These are phyloP conservation scores for Thelonectria rubi DNA, from an alignment of 2,329 filamentous ascomycete genomes.

Conservation along the genomic window DNA sequence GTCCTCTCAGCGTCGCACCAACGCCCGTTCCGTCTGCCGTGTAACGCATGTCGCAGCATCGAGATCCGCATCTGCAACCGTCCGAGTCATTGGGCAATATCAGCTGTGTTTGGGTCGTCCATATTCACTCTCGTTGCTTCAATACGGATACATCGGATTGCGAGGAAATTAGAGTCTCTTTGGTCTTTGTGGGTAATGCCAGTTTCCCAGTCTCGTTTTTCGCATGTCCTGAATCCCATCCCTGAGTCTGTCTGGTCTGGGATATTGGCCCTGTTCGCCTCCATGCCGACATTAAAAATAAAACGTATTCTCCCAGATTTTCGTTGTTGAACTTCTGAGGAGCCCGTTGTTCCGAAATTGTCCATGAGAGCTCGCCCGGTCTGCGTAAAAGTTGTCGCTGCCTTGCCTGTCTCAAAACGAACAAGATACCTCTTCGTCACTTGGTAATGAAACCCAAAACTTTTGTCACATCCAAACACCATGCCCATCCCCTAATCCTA, in stretches of 20 bases:
- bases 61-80: constrained; percentile 40
- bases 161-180: constrained; percentile 22
- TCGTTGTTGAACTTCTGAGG: not conserved
- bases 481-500: constrained; percentile 3
- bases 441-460: constrained; percentile 35
- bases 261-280: constrained; percentile 7
- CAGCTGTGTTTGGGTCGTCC: not conserved
- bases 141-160: not conserved
- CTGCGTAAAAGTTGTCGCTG: constrained; percentile 29
- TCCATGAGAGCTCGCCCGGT: constrained; percentile 31
- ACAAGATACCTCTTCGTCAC: constrained; percentile 24
- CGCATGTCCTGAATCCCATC: constrained; percentile 13
- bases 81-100: constrained; percentile 19
- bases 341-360: constrained; percentile 13
- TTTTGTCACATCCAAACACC: constrained; percentile 35
- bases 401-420: constrained; percentile 27
- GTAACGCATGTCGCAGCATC: constrained; percentile 38
- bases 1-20: constrained; percentile 19
- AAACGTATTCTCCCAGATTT: constrained; percentile 1
- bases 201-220: constrained; percentile 8
- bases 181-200: constrained; percentile 14
- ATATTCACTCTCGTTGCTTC: not conserved
- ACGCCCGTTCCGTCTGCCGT: constrained; percentile 30
- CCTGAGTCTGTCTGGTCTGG: not conserved
- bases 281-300: not conserved